A percentile compares a stretch with the other conserved stretches of the same genome.
Evolutionary conservation across 306 rosid genomes (phyloP).

Genomic region (Albizia julibrissin): DNA sequence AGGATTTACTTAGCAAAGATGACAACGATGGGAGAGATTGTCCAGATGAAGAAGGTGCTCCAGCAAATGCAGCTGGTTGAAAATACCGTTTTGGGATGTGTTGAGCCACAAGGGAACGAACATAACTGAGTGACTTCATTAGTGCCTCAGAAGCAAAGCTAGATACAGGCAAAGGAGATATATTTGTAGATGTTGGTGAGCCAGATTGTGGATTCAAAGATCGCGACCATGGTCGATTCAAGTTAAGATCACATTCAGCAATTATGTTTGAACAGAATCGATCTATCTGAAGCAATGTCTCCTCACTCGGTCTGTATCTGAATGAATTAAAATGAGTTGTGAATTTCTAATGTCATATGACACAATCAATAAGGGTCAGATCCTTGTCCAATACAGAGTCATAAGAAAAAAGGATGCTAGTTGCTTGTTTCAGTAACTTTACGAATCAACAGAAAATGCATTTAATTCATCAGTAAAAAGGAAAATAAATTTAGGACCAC

Average conservation of each 20-base stretch:
- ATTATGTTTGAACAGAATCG: slow-evolving; percentile 91
- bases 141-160: slow-evolving; percentile 83
- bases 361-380: slow-evolving; percentile 24
- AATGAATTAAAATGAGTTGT: slow-evolving; percentile 29
- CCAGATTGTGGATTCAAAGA: slow-evolving; percentile 60
- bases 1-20: slow-evolving; percentile 89
- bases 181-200: slow-evolving; percentile 57
- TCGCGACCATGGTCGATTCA: slow-evolving; percentile 63
- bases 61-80: slow-evolving; percentile 89
- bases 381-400: slow-evolving; percentile 17
- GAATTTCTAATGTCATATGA: slow-evolving; percentile 29
- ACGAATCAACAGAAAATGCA: slow-evolving; percentile 20
- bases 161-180: slow-evolving; percentile 75
- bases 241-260: slow-evolving; percentile 73
- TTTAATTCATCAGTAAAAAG: neutral
- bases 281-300: slow-evolving; percentile 89
- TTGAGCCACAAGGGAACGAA: slow-evolving; percentile 90
- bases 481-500: slow-evolving; percentile 26
- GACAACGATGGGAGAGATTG: slow-evolving; percentile 88
- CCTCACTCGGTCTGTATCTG: slow-evolving; percentile 95
- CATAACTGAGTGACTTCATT: slow-evolving; percentile 84
- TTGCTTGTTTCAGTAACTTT: slow-evolving; percentile 18
- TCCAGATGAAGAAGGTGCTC: slow-evolving; percentile 74
- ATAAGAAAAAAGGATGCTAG: slow-evolving; percentile 18
- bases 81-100: slow-evolving; percentile 84